Evolutionary conservation across 192 early-diverging fungal genomes (phyloP).

Genomic region (Rhizophagus sp.): DNA sequence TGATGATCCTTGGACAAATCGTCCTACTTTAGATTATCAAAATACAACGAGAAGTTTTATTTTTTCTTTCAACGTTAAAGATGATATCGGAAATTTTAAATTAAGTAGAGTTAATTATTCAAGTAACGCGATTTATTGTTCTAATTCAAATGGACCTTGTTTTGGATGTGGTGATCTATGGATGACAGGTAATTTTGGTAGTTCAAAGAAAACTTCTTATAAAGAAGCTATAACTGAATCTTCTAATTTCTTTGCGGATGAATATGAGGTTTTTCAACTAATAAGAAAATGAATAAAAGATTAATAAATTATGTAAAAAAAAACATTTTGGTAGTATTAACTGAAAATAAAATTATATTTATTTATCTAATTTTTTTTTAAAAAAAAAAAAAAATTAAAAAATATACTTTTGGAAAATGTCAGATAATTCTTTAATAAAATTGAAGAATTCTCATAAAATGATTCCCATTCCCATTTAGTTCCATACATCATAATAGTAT

Average conservation of each 20-base stretch:
- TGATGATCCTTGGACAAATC: background rate
- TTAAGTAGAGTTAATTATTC: background rate
- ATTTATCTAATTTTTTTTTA: too few relatives aligned
- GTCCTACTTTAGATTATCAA: background rate
- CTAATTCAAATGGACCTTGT: slow-evolving; percentile 8
- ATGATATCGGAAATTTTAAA: background rate
- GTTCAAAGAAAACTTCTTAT: slow-evolving; percentile 4
- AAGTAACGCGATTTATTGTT: background rate
- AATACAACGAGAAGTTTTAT: slow-evolving; percentile 4
- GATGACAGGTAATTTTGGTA: slow-evolving; percentile 9
- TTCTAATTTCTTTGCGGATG: slow-evolving; percentile 4
- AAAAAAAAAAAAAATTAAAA: background rate
- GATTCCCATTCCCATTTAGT: background rate
- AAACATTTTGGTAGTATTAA: too few relatives aligned
- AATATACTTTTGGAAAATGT: too few relatives aligned
- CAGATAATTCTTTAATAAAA: background rate
- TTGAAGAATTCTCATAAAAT: background rate
- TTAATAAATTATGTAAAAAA: background rate
- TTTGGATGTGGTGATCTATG: slow-evolving; percentile 20
- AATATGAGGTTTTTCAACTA: slow-evolving; percentile 29
- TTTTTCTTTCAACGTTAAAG: slow-evolving; percentile 16
- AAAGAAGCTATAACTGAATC: background rate
- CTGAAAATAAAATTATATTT: background rate
- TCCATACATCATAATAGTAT: background rate
- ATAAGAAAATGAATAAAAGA: background rate